Conservation (phyloP, 2,329 filamentous ascomycete genomes). For the Lasiodiplodia citricola region DNA sequence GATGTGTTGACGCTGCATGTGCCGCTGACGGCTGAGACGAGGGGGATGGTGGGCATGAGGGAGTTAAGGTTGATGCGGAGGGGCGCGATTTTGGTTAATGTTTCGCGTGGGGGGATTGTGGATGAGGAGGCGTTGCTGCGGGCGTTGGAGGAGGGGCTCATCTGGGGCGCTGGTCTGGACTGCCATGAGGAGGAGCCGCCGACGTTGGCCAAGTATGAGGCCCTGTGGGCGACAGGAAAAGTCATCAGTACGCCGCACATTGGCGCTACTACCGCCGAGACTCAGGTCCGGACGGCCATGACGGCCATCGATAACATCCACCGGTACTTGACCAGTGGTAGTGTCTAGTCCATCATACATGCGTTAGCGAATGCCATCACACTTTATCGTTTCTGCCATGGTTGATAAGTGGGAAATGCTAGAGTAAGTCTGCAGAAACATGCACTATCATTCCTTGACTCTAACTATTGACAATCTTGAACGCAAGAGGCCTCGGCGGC, state of each 20-base stretch:
- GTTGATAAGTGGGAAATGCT: too few species aligned
- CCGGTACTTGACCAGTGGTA: not conserved
- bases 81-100: constrained; percentile 52
- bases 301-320: constrained; percentile 41
- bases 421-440: too few species aligned
- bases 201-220: constrained; percentile 45
- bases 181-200: constrained; percentile 55
- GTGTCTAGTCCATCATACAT: too few species aligned
- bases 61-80: constrained; percentile 50
- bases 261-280: constrained; percentile 51
- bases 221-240: constrained; percentile 50
- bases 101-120: constrained; percentile 55
- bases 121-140: constrained; percentile 53
- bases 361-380: too few species aligned
- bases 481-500: too few species aligned
- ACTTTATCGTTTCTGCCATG: too few species aligned
- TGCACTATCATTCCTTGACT: too few species aligned
- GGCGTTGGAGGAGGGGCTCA: constrained; percentile 48
- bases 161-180: constrained; percentile 56
- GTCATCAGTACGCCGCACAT: constrained; percentile 58
- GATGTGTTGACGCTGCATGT: constrained; percentile 35
- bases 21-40: constrained; percentile 34
- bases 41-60: constrained; percentile 37
- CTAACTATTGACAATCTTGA: too few species aligned
- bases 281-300: constrained; percentile 44